Conservation (phyloP, 2,329 filamentous ascomycete species). For the Magnaporthiopsis poae region DNA sequence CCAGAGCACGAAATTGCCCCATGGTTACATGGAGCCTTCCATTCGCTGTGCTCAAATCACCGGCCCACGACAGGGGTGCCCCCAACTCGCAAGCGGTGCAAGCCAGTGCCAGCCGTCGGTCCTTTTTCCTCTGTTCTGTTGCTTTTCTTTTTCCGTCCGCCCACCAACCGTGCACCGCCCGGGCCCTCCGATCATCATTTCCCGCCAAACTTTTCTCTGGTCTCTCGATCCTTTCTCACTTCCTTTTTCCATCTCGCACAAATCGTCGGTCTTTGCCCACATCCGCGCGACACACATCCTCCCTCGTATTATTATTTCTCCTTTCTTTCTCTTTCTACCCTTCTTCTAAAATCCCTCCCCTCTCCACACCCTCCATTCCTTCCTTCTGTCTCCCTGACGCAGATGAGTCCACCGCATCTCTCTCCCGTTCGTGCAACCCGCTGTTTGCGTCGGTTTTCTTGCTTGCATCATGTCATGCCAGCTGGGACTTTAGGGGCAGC, state of each 20-base stretch:
- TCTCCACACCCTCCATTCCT: neutral
- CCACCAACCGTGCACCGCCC: neutral
- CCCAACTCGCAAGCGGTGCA: neutral
- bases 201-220: neutral
- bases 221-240: neutral
- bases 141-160: neutral
- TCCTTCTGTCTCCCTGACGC: neutral
- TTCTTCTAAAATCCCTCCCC: neutral
- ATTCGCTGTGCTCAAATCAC: neutral
- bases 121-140: neutral
- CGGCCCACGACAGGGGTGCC: neutral
- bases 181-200: neutral
- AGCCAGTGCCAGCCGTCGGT: neutral
- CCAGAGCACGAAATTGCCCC: neutral
- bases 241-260: neutral
- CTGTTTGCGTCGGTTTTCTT: neutral
- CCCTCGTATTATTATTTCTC: neutral
- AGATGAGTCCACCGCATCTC: neutral
- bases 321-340: neutral
- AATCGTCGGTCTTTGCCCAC: neutral
- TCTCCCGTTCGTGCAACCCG: neutral
- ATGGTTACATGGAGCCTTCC: neutral
- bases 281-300: neutral
- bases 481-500: neutral
- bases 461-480: neutral